phyloP scores from a whole-genome alignment of 2,329 filamentous ascomycete species.

The Aureobasidium sp. region DNA sequence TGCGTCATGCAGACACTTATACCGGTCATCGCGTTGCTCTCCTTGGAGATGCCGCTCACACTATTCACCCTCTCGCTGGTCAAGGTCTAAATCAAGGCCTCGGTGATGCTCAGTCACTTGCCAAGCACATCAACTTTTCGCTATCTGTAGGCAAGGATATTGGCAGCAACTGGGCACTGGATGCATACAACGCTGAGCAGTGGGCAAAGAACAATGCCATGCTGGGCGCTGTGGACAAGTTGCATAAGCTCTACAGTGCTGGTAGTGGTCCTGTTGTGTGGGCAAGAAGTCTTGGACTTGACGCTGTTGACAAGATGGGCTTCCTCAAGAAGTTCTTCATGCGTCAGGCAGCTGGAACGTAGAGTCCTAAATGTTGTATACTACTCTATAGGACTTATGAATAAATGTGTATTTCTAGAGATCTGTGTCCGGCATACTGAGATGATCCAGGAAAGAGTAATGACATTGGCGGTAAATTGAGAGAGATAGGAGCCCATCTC shows the following conservation, averaged over 20 bases:
- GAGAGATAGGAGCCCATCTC: too few relatives aligned
- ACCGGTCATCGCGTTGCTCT: slow-evolving; percentile 83
- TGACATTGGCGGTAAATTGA: too few relatives aligned
- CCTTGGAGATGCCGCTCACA: slow-evolving; percentile 91
- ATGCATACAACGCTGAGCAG: slow-evolving; percentile 70
- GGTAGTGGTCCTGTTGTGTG: slow-evolving; percentile 71
- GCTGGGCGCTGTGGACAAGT: slow-evolving; percentile 74
- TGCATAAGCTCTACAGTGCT: slow-evolving; percentile 87
- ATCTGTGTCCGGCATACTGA: too few relatives aligned
- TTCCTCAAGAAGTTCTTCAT: slow-evolving; percentile 81
- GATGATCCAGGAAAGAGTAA: too few relatives aligned
- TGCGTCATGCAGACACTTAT: slow-evolving; percentile 93
- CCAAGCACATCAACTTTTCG: slow-evolving; percentile 64
- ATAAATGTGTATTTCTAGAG: not conserved
- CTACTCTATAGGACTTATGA: not conserved
- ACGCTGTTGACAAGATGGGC: slow-evolving; percentile 63
- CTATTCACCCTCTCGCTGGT: slow-evolving; percentile 86
- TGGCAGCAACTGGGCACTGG: slow-evolving; percentile 67
- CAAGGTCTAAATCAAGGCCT: slow-evolving; percentile 93
- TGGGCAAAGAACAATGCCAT: slow-evolving; percentile 74
- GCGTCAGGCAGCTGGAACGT: slow-evolving; percentile 48
- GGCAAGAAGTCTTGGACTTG: slow-evolving; percentile 67
- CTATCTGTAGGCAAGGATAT: slow-evolving; percentile 84
- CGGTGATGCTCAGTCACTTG: slow-evolving; percentile 74
- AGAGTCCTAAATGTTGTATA: not conserved